A percentile compares a stretch with the other conserved stretches of the same genome.
Evolutionary conservation across 2,329 filamentous ascomycete genomes (phyloP).

Genomic region (Colletotrichum lini): DNA sequence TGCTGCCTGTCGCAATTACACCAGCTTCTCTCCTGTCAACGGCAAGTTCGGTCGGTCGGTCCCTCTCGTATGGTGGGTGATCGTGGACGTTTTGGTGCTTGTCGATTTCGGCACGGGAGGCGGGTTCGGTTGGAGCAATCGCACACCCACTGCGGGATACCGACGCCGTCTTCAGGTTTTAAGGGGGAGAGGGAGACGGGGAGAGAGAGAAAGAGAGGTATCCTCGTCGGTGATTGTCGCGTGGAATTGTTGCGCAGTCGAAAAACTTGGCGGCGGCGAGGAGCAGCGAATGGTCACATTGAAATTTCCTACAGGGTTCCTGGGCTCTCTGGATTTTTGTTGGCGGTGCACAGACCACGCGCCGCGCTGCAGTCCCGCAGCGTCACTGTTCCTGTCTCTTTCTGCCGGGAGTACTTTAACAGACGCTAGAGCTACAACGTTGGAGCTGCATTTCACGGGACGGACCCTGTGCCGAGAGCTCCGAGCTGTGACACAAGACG

Average conservation of each 20-base stretch:
- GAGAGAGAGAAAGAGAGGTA: constrained; percentile 8
- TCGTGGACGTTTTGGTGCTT: constrained; percentile 15
- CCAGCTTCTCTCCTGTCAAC: constrained; percentile 30
- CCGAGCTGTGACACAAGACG: constrained; percentile 7
- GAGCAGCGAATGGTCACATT: constrained; percentile 33
- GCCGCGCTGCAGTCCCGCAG: constrained; percentile 26
- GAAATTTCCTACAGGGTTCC: constrained; percentile 42
- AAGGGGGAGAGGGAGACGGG: background rate
- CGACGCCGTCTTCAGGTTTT: background rate
- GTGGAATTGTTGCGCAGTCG: constrained; percentile 28
- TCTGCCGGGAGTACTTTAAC: constrained; percentile 3
- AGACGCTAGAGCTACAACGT: background rate
- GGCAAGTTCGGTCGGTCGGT: constrained; percentile 48
- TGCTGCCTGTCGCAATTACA: constrained; percentile 30
- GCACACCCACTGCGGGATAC: constrained; percentile 6
- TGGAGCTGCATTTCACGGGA: constrained; percentile 4
- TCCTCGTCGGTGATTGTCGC: constrained; percentile 35
- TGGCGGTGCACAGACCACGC: constrained; percentile 34
- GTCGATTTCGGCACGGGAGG: constrained; percentile 1
- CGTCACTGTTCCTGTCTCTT: constrained; percentile 26
- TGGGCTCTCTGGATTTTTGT: constrained; percentile 36
- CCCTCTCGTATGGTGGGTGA: background rate
- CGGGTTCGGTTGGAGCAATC: constrained; percentile 5
- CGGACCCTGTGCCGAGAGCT: constrained; percentile 8
- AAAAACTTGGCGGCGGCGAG: constrained; percentile 41